A percentile compares a stretch with the other conserved stretches of the same genome.
These are phyloP conservation scores for Astraeus odoratus DNA, from an alignment of 768 basidiomycete species.

Conservation along the genomic window DNA sequence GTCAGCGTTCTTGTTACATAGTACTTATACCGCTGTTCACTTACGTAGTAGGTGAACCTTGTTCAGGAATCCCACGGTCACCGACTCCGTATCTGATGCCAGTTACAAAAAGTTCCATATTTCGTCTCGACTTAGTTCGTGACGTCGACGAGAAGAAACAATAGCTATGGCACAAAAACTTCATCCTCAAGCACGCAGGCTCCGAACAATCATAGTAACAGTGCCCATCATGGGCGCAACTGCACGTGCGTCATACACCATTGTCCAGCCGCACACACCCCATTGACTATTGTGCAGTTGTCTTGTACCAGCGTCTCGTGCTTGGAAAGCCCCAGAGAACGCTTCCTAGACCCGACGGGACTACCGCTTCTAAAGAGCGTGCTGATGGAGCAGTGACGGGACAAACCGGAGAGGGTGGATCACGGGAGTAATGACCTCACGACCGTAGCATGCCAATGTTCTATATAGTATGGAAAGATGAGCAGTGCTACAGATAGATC, in stretches of 20 bases:
- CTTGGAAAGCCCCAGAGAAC: constrained; percentile 43
- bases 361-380: constrained; percentile 7
- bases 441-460: constrained; percentile 1
- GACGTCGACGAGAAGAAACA: neutral
- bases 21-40: no score
- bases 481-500: constrained; percentile 26
- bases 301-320: constrained; percentile 59
- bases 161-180: constrained; percentile 26
- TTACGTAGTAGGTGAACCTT: no score
- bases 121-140: no score
- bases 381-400: constrained; percentile 6
- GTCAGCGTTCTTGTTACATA: no score
- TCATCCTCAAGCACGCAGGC: constrained; percentile 37
- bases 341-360: constrained; percentile 20
- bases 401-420: constrained; percentile 12
- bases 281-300: constrained; percentile 34
- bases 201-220: constrained; percentile 53
- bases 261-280: neutral
- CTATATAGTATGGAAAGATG: constrained; percentile 11
- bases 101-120: no score
- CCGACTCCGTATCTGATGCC: no score
- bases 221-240: constrained; percentile 60
- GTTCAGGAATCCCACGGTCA: no score
- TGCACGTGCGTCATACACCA: constrained; percentile 40
- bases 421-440: constrained; percentile 7